A percentile compares a stretch with the other conserved stretches of the same genome.
Evolutionary conservation across 139 green algal species (phyloP).

Genomic region (Coccomyxa sp.): DNA sequence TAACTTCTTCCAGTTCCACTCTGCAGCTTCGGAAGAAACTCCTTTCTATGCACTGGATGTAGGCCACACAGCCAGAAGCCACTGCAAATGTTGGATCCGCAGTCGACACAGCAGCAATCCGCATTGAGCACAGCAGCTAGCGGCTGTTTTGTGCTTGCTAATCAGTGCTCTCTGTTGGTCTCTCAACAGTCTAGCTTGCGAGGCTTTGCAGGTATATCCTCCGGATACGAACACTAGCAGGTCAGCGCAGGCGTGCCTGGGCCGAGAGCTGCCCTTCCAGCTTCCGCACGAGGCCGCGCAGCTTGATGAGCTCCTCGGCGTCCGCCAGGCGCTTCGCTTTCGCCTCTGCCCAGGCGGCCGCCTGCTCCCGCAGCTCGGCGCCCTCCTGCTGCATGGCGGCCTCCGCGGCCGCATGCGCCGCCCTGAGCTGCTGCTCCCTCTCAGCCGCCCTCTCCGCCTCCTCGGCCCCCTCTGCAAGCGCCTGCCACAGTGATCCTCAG

Average conservation of each 20-base stretch:
- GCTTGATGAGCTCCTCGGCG: constrained; percentile 49
- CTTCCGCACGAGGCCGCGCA: constrained; percentile 4
- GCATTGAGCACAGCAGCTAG: too few relatives aligned
- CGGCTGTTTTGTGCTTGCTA: too few relatives aligned
- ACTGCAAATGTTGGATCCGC: too few relatives aligned
- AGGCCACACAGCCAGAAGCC: too few relatives aligned
- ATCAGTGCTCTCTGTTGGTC: too few relatives aligned
- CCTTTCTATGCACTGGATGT: too few relatives aligned
- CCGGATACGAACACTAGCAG: too few relatives aligned
- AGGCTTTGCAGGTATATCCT: too few relatives aligned
- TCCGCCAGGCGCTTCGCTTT: constrained; percentile 49
- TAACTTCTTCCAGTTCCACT: neutral
- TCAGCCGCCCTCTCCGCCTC: neutral
- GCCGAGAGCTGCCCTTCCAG: constrained; percentile 2
- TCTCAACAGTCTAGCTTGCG: too few relatives aligned
- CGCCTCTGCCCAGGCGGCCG: constrained; percentile 57
- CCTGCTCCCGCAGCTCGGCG: constrained; percentile 38
- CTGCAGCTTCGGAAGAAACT: neutral
- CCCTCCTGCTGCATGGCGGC: constrained; percentile 12
- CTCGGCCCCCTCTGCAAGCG: constrained; percentile 1
- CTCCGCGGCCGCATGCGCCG: constrained; percentile 8
- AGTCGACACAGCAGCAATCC: too few relatives aligned
- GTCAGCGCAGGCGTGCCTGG: constrained; percentile 8
- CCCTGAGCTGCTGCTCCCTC: constrained; percentile 21
- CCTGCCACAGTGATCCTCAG: too few relatives aligned